Conservation (phyloP, 495 filamentous ascomycete genomes). For the Lepidopterella palustris region DNA sequence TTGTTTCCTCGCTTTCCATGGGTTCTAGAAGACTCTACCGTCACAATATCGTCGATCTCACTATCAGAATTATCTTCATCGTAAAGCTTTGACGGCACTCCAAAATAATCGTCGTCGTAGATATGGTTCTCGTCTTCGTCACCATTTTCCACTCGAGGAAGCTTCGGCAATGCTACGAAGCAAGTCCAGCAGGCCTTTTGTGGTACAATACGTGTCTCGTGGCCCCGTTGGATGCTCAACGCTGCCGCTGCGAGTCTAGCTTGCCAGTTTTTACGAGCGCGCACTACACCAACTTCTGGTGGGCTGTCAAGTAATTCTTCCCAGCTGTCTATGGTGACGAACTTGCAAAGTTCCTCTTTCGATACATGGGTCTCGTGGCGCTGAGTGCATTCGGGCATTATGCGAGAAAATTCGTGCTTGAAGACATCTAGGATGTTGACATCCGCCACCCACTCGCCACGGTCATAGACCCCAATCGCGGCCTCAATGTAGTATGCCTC, state of each 20-base stretch:
- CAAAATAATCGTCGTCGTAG: too few species aligned
- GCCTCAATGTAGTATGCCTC: constrained; percentile 33
- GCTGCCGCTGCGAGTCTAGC: neutral
- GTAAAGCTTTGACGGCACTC: too few species aligned
- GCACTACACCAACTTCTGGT: neutral
- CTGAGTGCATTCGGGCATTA: neutral
- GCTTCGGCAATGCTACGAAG: too few species aligned
- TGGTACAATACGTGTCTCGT: neutral
- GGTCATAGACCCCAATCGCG: constrained; percentile 33
- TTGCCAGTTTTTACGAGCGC: neutral
- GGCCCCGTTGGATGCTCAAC: neutral
- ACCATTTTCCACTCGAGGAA: too few species aligned
- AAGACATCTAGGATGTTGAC: constrained; percentile 30
- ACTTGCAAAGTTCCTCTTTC: neutral
- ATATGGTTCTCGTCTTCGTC: too few species aligned
- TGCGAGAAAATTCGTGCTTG: neutral
- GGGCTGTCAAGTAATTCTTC: neutral
- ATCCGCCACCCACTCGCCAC: constrained; percentile 38
- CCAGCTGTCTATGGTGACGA: neutral
- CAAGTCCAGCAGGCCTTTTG: neutral
- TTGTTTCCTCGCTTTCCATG: too few species aligned
- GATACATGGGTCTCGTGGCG: neutral
- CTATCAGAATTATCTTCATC: too few species aligned
- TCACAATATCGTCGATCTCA: too few species aligned
- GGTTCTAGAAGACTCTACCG: too few species aligned